These are phyloP conservation scores for Acanthamoeba healyi DNA, from an alignment of 208 protist genomes.

Conservation along the genomic window DNA sequence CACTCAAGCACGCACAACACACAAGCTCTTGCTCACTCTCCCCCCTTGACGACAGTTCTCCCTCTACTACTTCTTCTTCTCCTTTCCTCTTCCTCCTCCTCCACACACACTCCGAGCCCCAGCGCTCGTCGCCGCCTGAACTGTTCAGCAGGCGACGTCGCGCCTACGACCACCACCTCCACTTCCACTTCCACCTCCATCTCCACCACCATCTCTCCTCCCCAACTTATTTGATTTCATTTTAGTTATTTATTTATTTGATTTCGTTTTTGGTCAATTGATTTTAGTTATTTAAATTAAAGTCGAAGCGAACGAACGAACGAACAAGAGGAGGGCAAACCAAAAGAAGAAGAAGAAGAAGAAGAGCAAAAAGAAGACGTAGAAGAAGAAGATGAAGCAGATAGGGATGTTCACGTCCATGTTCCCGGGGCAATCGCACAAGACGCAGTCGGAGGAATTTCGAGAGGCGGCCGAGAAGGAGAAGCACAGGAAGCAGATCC, in stretches of 20 bases:
- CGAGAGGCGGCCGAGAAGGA: constrained; percentile 11
- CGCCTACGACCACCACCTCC: no score
- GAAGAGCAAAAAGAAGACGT: no score
- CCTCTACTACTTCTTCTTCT: no score
- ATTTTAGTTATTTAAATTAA: neutral
- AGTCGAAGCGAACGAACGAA: neutral
- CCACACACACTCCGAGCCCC: no score
- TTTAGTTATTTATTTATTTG: neutral
- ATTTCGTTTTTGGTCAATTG: neutral
- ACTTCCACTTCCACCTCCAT: neutral
- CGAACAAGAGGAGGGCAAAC: neutral
- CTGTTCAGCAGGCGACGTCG: no score
- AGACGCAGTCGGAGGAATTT: constrained; percentile 32
- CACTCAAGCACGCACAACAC: no score
- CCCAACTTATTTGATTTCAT: neutral
- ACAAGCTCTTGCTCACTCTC: no score
- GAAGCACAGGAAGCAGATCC: neutral
- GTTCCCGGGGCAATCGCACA: neutral
- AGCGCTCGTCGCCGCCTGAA: no score
- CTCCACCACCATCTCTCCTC: neutral
- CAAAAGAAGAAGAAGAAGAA: neutral
- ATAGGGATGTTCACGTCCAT: constrained; percentile 11
- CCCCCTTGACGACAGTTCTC: no score
- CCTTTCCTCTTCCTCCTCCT: no score
- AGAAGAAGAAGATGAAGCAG: neutral